phyloP scores from a whole-genome alignment of 139 green algal species.

The Coelastrella sp. region DNA sequence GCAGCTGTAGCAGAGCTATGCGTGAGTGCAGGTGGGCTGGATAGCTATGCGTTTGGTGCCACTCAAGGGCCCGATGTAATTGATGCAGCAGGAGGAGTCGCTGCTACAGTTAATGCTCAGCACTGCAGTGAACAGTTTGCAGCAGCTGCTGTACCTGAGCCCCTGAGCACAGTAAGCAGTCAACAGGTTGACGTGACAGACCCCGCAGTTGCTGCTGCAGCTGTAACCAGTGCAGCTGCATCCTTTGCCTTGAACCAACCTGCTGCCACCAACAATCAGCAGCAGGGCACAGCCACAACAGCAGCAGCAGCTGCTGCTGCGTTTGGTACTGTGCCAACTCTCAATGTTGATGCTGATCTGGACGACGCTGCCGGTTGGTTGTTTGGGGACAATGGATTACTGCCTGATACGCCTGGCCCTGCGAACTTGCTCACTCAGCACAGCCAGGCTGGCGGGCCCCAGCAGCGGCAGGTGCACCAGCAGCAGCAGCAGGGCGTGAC shows the following conservation, averaged over 20 bases:
- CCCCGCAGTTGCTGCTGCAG: background rate
- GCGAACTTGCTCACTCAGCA: conserved; percentile 5
- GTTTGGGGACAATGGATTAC: background rate
- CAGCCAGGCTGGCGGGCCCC: background rate
- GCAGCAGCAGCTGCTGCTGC: conserved; percentile 11
- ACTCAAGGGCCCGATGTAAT: background rate
- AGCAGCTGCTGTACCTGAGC: background rate
- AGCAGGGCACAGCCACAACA: background rate
- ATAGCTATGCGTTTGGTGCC: background rate
- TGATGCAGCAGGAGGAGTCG: background rate
- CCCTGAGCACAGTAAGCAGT: background rate
- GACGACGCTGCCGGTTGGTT: conserved; percentile 8
- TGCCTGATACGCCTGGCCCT: conserved; percentile 24
- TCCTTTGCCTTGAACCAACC: background rate
- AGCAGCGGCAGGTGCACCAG: conserved; percentile 13
- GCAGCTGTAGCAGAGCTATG: background rate
- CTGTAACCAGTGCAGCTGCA: background rate
- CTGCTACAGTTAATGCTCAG: no score
- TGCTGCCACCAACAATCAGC: background rate
- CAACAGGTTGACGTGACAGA: background rate
- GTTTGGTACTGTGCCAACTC: background rate
- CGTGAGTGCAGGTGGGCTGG: background rate
- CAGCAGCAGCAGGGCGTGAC: background rate
- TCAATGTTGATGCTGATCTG: background rate
- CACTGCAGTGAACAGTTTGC: background rate